Conservation (phyloP, 2,329 filamentous ascomycete genomes). For the Metarhizium rileyi region DNA sequence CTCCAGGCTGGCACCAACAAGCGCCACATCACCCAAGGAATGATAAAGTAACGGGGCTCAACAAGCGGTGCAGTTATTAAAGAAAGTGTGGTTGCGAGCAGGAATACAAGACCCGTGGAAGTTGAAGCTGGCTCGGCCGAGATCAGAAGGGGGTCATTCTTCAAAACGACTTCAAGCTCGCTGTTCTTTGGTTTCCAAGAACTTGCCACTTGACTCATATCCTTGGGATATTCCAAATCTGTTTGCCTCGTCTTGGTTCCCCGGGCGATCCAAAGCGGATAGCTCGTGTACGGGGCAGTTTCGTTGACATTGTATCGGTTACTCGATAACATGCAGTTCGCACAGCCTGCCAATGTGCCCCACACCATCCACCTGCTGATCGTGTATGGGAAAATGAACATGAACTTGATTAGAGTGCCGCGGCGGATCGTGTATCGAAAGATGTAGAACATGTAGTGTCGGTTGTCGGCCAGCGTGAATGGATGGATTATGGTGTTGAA, state of each 20-base stretch:
- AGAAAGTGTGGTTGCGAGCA: constrained; percentile 65
- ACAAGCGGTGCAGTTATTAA: constrained; percentile 85
- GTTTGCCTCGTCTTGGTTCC: constrained; percentile 7
- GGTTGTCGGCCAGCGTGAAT: constrained; percentile 91
- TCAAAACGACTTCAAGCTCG: constrained; percentile 11
- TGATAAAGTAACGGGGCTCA: constrained; percentile 91
- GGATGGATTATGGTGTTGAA: constrained; percentile 93
- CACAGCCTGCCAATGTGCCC: constrained; percentile 45
- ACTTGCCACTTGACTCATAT: not conserved
- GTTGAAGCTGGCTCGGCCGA: constrained; percentile 27
- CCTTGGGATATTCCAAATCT: constrained; percentile 6
- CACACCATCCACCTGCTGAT: constrained; percentile 60
- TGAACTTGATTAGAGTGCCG: constrained; percentile 54
- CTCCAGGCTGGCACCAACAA: constrained; percentile 57
- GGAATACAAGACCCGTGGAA: constrained; percentile 45
- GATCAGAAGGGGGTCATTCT: constrained; percentile 16
- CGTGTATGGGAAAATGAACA: constrained; percentile 61
- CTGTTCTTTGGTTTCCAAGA: not conserved
- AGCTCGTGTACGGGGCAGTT: constrained; percentile 15
- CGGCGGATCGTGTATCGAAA: constrained; percentile 74
- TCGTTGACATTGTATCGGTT: constrained; percentile 1
- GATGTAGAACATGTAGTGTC: constrained; percentile 95
- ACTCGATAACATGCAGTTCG: constrained; percentile 11
- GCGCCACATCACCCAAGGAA: constrained; percentile 91
- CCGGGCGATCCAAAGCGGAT: constrained; percentile 16